Conservation (phyloP, 2,329 filamentous ascomycete genomes). For the Hymenoscyphus fraxineus region DNA sequence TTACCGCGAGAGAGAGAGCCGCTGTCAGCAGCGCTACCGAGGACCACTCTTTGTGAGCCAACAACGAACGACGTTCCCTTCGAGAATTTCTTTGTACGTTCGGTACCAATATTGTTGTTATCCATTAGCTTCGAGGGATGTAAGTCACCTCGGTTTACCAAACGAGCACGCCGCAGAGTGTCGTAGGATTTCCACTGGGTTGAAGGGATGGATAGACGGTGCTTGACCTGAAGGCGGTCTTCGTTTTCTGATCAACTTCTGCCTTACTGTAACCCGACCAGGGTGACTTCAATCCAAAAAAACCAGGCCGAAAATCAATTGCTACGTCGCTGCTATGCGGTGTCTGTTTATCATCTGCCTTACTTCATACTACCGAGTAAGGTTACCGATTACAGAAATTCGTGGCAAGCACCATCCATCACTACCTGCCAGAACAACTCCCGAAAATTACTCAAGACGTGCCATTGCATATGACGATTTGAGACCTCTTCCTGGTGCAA, state of each 20-base stretch:
- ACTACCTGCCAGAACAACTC: not conserved
- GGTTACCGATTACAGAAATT: not conserved
- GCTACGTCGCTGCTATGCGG: not conserved
- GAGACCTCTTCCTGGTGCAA: not conserved
- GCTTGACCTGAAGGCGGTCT: not conserved
- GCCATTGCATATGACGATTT: not conserved
- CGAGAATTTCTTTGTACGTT: not conserved
- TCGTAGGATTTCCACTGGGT: not conserved
- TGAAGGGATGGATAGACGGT: not conserved
- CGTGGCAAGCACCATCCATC: not conserved
- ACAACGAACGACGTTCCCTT: not conserved
- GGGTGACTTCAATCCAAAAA: not conserved
- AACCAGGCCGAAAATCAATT: not conserved
- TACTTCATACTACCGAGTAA: not conserved
- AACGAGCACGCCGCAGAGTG: not conserved
- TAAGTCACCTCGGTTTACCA: not conserved
- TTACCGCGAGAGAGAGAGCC: not conserved
- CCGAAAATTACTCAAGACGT: not conserved
- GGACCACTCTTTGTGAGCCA: not conserved
- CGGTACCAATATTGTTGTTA: not conserved
- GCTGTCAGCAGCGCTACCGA: not conserved
- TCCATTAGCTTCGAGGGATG: not conserved
- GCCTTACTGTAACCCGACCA: not conserved
- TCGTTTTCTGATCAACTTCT: not conserved
- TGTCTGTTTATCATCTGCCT: not conserved